These are phyloP conservation scores for Uromyces viciae-fabae DNA, from an alignment of 1,284 basidiomycete species.

Conservation along the genomic window DNA sequence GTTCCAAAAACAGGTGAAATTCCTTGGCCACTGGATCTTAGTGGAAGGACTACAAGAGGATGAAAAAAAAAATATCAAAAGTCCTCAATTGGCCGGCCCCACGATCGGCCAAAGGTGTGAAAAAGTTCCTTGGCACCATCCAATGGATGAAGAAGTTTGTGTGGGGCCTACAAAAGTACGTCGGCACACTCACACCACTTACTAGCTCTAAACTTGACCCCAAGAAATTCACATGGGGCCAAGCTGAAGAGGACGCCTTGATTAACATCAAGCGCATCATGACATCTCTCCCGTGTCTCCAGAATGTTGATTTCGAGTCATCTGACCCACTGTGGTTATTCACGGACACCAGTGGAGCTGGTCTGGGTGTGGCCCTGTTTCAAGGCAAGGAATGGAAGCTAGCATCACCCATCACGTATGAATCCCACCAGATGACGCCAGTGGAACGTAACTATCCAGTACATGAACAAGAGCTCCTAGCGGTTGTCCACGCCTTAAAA, in stretches of 20 bases:
- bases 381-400: neutral
- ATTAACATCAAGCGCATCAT: neutral
- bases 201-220: neutral
- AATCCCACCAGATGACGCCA: too few relatives aligned
- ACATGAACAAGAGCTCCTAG: conserved; percentile 1
- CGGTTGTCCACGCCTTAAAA: neutral
- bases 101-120: neutral
- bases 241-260: neutral
- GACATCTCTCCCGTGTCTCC: neutral
- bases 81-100: neutral
- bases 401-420: too few relatives aligned
- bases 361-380: too few relatives aligned
- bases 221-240: neutral
- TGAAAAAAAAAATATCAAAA: neutral
- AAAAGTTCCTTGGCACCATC: neutral
- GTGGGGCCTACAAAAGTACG: neutral
- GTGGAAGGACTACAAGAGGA: neutral
- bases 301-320: neutral
- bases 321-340: neutral
- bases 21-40: conserved; percentile 9
- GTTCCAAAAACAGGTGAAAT: neutral
- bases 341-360: neutral
- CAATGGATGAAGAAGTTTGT: too few relatives aligned
- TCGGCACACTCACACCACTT: neutral
- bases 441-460: too few relatives aligned